Percentiles rank a stretch among this genome's conserved stretches.
phyloP scores from a whole-genome alignment of 2,329 filamentous ascomycete species.

The Hypoxylon sp. region DNA sequence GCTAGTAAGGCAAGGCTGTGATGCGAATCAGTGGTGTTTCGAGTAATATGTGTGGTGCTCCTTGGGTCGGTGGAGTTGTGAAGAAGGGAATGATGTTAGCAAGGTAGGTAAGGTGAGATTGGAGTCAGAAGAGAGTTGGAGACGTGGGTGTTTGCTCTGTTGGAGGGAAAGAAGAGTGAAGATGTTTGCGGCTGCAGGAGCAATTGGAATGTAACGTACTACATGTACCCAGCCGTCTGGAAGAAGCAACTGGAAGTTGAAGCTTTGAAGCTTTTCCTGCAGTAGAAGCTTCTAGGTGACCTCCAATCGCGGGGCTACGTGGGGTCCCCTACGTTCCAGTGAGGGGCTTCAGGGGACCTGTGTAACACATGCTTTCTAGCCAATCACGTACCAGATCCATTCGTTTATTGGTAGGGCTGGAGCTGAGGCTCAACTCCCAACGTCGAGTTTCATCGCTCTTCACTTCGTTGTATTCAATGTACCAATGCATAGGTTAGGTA shows the following conservation, averaged over 20 bases:
- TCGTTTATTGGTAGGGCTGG: slow-evolving; percentile 10
- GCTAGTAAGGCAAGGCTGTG: slow-evolving; percentile 17
- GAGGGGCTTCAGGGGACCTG: slow-evolving; percentile 1
- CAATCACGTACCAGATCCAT: slow-evolving; percentile 16
- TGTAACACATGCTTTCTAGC: background rate
- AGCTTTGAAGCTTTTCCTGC: slow-evolving; percentile 40
- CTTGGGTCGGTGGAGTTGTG: background rate
- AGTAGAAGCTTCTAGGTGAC: slow-evolving; percentile 42
- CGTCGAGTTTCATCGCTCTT: background rate
- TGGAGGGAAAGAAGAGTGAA: background rate
- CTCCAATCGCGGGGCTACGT: slow-evolving; percentile 33
- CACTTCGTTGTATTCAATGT: background rate
- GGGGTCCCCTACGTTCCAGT: slow-evolving; percentile 20
- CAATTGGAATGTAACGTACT: slow-evolving; percentile 31
- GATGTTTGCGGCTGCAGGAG: slow-evolving; percentile 20
- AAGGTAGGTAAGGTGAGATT: slow-evolving; percentile 1
- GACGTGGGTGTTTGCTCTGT: slow-evolving; percentile 4
- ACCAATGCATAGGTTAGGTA: background rate
- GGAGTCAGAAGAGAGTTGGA: background rate
- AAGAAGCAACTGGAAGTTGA: slow-evolving; percentile 31
- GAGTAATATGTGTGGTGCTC: background rate
- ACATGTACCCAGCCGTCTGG: slow-evolving; percentile 12
- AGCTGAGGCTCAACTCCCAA: slow-evolving; percentile 8
- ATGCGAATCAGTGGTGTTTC: background rate
- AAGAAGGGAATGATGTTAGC: background rate